A percentile compares a stretch with the other conserved stretches of the same genome.
Conservation (phyloP, 495 filamentous ascomycete species). For the Penicillium flavigenum region DNA sequence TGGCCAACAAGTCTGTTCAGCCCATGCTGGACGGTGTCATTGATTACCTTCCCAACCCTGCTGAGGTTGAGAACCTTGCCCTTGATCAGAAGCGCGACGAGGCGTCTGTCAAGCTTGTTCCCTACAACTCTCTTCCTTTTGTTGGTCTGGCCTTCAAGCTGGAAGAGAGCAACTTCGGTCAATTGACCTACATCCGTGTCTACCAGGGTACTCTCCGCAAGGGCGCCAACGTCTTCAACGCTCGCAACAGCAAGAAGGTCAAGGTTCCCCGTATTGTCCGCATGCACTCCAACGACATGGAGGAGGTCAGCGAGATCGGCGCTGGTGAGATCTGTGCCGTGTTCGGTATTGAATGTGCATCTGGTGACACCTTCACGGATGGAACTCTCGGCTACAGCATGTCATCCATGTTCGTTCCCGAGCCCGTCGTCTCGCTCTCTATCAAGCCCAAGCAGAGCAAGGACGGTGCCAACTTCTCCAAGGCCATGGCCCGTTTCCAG, state of each 20-base stretch:
- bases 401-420: constrained; percentile 98
- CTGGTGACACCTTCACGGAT: constrained; percentile 97
- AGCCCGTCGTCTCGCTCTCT: constrained; percentile 95
- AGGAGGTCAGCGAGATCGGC: constrained; percentile 86
- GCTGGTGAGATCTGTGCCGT: constrained; percentile 98
- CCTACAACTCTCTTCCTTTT: constrained; percentile 90
- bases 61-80: constrained; percentile 85
- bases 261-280: constrained; percentile 96
- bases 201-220: constrained; percentile 93
- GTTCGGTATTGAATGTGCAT: constrained; percentile 97
- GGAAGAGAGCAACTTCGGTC: constrained; percentile 97
- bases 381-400: constrained; percentile 90
- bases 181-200: constrained; percentile 97
- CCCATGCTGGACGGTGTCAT: constrained; percentile 97
- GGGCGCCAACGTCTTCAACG: constrained; percentile 88
- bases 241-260: constrained; percentile 90
- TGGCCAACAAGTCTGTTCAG: constrained; percentile 94
- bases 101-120: constrained; percentile 76
- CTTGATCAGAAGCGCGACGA: constrained; percentile 81
- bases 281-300: constrained; percentile 99
- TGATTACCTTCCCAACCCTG: constrained; percentile 92
- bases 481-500: constrained; percentile 99
- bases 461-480: constrained; percentile 92
- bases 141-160: constrained; percentile 98
- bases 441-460: constrained; percentile 96